phyloP scores from a whole-genome alignment of 345 rosid species.

The Erucastrum elatum region DNA sequence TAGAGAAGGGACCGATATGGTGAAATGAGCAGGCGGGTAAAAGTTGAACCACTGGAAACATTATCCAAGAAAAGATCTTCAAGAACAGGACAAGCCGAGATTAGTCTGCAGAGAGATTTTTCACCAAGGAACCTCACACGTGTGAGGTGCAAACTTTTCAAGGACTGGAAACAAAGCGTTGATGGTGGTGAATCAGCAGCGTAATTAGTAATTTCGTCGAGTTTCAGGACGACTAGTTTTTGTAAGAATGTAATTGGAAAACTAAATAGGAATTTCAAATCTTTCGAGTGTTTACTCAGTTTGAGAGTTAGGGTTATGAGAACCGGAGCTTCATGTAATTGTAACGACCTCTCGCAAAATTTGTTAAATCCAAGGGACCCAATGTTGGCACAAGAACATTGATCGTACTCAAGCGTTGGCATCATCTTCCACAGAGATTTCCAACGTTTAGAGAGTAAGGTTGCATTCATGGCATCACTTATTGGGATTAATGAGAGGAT shows the following conservation, averaged over 20 bases:
- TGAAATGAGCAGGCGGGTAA: background rate
- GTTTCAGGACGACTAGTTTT: background rate
- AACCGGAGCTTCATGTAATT: constrained; percentile 4
- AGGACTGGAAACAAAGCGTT: background rate
- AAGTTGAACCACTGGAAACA: background rate
- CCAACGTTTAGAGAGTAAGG: background rate
- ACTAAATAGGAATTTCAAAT: background rate
- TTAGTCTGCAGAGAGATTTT: background rate
- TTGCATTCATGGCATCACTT: background rate
- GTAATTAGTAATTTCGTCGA: background rate
- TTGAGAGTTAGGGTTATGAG: background rate
- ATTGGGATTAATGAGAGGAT: background rate
- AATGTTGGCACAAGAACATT: background rate
- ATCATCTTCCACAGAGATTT: constrained; percentile 17
- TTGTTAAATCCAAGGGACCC: background rate
- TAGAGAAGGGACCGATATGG: background rate
- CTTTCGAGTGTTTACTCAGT: background rate
- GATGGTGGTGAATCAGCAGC: background rate
- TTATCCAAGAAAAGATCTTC: background rate
- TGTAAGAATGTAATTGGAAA: background rate
- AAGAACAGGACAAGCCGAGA: background rate
- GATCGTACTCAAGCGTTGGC: background rate
- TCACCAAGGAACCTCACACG: background rate
- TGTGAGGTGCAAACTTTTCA: background rate
- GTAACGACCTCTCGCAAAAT: background rate